Evolutionary conservation across 352 stramenopile genomes (phyloP).

Genomic region (Globisporangium lucens): DNA sequence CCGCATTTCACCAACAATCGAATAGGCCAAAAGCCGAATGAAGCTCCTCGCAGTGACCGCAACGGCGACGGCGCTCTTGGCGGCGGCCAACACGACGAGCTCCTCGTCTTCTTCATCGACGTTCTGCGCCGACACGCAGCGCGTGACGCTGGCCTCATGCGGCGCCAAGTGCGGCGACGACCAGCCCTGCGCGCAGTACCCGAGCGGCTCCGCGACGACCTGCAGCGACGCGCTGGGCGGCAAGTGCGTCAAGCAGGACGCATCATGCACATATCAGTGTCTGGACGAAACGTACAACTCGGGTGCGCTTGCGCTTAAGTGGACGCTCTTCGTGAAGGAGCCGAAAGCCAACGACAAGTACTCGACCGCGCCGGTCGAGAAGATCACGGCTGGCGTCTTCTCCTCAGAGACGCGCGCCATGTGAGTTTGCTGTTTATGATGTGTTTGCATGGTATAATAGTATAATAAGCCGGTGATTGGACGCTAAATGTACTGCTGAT

Average conservation of each 20-base stretch:
- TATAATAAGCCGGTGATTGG: not conserved
- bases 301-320: constrained; percentile 27
- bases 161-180: constrained; percentile 28
- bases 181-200: constrained; percentile 67
- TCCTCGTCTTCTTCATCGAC: not conserved
- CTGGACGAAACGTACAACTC: constrained; percentile 49
- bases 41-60: not conserved
- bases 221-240: constrained; percentile 54
- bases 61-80: not conserved
- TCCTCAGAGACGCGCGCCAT: constrained; percentile 43
- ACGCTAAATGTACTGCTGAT: constrained; percentile 6
- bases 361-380: constrained; percentile 49
- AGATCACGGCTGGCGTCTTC: constrained; percentile 37
- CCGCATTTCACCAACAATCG: not conserved
- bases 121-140: constrained; percentile 44
- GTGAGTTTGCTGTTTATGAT: constrained; percentile 22
- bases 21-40: not conserved
- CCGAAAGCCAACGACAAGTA: constrained; percentile 32
- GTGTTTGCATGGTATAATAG: not conserved
- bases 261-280: constrained; percentile 68
- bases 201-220: constrained; percentile 19
- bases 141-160: constrained; percentile 49
- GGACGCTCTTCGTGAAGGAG: constrained; percentile 73
- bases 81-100: constrained; percentile 15
- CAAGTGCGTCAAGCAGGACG: constrained; percentile 39